Conservation (phyloP, 495 filamentous ascomycete species). For the Daldinia caldariorum region DNA sequence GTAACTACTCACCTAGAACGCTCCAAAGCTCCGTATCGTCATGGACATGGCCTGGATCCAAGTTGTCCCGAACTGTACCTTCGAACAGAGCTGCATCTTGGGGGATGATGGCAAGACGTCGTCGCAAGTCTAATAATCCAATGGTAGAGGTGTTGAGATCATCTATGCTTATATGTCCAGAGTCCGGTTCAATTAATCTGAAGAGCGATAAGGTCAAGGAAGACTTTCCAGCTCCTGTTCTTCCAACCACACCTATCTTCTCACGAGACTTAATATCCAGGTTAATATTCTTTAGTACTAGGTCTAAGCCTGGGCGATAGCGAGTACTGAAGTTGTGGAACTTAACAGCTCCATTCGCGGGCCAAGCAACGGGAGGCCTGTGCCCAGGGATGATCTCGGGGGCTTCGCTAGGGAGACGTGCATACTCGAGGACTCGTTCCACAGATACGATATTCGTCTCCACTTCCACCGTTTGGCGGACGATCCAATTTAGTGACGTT, state of each 20-base stretch:
- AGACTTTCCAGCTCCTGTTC: constrained; percentile 96
- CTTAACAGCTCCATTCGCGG: constrained; percentile 85
- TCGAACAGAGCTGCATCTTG: constrained; percentile 98
- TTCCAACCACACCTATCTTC: constrained; percentile 97
- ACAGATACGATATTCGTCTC: constrained; percentile 99
- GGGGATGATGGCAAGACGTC: constrained; percentile 95
- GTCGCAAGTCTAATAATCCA: constrained; percentile 86
- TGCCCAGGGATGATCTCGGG: constrained; percentile 91
- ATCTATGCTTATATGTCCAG: constrained; percentile 89
- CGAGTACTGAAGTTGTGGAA: constrained; percentile 94
- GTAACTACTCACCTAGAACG: constrained; percentile 77
- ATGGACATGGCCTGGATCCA: constrained; percentile 93
- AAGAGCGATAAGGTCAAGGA: constrained; percentile 94
- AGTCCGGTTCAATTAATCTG: constrained; percentile 88
- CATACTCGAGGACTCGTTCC: constrained; percentile 97
- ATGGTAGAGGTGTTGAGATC: constrained; percentile 87
- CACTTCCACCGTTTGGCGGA: constrained; percentile 97
- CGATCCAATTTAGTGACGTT: constrained; percentile 99
- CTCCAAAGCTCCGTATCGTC: constrained; percentile 99
- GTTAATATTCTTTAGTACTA: constrained; percentile 91
- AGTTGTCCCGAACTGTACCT: constrained; percentile 93
- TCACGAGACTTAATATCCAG: constrained; percentile 93
- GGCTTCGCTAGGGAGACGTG: constrained; percentile 90
- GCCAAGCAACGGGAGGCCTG: constrained; percentile 90
- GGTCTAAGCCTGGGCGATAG: constrained; percentile 86